These are phyloP conservation scores for Vicia sativa DNA, from an alignment of 306 rosid genomes.

Conservation along the genomic window DNA sequence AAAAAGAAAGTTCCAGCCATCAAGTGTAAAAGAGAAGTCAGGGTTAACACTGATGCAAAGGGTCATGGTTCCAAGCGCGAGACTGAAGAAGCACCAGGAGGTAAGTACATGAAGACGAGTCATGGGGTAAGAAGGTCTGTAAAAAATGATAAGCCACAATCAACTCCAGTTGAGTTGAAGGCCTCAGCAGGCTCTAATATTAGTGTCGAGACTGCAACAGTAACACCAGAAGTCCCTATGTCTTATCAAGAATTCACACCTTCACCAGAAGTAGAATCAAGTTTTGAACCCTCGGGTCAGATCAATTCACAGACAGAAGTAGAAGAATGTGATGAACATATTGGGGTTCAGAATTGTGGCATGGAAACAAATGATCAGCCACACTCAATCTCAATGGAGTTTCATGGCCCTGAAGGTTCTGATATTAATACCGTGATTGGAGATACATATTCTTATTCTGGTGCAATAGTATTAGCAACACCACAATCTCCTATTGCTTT, in stretches of 20 bases:
- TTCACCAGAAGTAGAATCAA: background rate
- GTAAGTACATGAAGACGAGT: conserved; percentile 22
- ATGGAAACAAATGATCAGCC: background rate
- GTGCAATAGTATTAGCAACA: background rate
- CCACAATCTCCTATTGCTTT: background rate
- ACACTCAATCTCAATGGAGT: conserved; percentile 11
- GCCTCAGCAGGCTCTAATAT: conserved; percentile 7
- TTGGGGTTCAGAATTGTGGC: background rate
- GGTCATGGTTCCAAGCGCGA: conserved; percentile 10
- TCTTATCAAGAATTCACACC: background rate
- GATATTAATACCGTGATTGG: background rate
- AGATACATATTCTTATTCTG: background rate
- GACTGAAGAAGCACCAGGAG: background rate
- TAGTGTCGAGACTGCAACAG: background rate
- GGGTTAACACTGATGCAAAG: background rate
- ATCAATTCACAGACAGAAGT: background rate
- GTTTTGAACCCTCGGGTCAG: background rate
- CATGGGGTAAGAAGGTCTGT: background rate
- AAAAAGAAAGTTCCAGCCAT: background rate
- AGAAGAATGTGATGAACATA: background rate
- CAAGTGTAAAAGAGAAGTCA: conserved; percentile 2
- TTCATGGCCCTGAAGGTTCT: background rate
- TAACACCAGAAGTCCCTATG: background rate
- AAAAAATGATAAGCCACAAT: background rate
- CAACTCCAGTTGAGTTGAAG: background rate